phyloP scores from a whole-genome alignment of 805 yeast genomes.

The Yarrowia hollandica region DNA sequence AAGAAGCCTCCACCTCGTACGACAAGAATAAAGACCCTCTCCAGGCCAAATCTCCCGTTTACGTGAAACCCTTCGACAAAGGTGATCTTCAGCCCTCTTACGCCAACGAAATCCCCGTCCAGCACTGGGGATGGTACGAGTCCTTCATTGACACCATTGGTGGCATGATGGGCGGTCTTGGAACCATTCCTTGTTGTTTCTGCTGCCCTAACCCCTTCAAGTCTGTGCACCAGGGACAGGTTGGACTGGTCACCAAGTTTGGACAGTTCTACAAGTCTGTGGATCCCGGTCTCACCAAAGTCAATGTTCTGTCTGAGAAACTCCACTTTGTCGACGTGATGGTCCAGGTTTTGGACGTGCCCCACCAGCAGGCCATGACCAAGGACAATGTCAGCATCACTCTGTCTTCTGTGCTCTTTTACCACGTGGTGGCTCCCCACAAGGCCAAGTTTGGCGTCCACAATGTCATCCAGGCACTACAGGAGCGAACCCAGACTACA shows the following conservation, averaged over 20 bases:
- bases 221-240: conserved; percentile 63
- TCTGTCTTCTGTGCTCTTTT: conserved; percentile 67
- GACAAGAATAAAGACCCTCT: conserved; percentile 19
- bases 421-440: conserved; percentile 66
- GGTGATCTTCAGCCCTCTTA: conserved; percentile 39
- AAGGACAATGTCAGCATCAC: conserved; percentile 63
- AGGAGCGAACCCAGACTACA: conserved; percentile 71
- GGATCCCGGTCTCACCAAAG: conserved; percentile 67
- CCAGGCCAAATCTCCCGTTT: conserved; percentile 31
- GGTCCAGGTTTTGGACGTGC: conserved; percentile 61
- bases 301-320: conserved; percentile 64
- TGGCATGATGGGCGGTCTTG: conserved; percentile 51
- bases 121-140: conserved; percentile 44
- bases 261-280: conserved; percentile 65
- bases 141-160: conserved; percentile 45
- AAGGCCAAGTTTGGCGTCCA: conserved; percentile 61
- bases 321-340: conserved; percentile 53
- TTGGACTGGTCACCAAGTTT: conserved; percentile 64
- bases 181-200: conserved; percentile 55
- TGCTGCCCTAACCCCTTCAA: conserved; percentile 61
- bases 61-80: conserved; percentile 37
- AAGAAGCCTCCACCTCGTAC: neutral
- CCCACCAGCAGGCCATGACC: conserved; percentile 69
- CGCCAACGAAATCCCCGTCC: conserved; percentile 44
- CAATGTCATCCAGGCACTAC: conserved; percentile 55